Percentiles rank a stretch among this genome's conserved stretches.
Evolutionary conservation across 148 eudicot species (phyloP).

Genomic region (Chenopodium berlandieri): DNA sequence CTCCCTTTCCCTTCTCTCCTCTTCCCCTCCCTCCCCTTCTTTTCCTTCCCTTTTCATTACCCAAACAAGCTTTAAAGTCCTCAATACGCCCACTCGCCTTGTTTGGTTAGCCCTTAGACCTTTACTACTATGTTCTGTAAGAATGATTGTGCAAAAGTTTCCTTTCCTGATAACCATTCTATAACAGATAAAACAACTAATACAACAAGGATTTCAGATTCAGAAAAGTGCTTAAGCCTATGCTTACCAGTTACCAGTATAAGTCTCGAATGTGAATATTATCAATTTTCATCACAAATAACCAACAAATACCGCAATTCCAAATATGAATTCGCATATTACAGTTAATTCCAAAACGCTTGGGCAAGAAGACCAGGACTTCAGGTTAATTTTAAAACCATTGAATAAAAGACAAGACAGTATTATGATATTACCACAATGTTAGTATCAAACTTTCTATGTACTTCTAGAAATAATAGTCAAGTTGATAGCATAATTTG

Average conservation of each 20-base stretch:
- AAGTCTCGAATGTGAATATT: too few relatives aligned
- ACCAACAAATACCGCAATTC: neutral
- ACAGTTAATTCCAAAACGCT: neutral
- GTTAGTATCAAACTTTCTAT: too few relatives aligned
- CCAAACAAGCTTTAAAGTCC: neutral
- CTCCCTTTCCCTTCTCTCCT: too few relatives aligned
- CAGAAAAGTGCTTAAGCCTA: too few relatives aligned
- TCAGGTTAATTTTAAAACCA: neutral
- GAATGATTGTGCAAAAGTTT: neutral
- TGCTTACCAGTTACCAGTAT: too few relatives aligned
- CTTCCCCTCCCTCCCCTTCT: too few relatives aligned
- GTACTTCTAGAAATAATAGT: neutral
- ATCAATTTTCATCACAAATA: neutral
- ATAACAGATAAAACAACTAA: too few relatives aligned
- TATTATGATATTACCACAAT: neutral
- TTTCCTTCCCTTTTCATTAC: too few relatives aligned
- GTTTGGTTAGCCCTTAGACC: neutral
- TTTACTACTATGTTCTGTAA: neutral
- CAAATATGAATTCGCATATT: neutral
- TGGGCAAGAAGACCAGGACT: neutral
- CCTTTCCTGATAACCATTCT: too few relatives aligned
- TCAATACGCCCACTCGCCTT: neutral
- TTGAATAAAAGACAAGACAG: neutral
- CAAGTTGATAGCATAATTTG: neutral
- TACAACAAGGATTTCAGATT: too few relatives aligned